These are phyloP conservation scores for Echium plantagineum DNA, from an alignment of 257 asterid species.

Conservation along the genomic window DNA sequence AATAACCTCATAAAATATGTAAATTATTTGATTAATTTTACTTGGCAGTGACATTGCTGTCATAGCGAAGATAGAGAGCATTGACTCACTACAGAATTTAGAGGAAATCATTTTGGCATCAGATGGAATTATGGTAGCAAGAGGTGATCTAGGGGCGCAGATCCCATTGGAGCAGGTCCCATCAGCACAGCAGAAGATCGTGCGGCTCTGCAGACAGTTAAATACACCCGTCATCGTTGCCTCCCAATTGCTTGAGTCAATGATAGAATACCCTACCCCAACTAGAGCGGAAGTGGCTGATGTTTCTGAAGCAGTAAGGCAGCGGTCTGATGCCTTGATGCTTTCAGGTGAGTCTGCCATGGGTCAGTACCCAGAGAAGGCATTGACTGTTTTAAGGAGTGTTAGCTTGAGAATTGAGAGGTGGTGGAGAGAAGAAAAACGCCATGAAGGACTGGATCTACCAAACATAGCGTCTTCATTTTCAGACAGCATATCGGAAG, in stretches of 20 bases:
- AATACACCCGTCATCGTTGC: constrained; percentile 95
- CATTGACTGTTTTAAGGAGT: constrained; percentile 82
- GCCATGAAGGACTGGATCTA: constrained; percentile 61
- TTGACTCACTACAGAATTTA: constrained; percentile 83
- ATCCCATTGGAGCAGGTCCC: constrained; percentile 98
- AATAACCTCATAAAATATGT: neutral
- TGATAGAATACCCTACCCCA: constrained; percentile 98
- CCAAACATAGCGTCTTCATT: constrained; percentile 77
- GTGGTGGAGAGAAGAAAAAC: constrained; percentile 97
- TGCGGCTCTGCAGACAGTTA: constrained; percentile 75
- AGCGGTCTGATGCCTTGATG: constrained; percentile 90
- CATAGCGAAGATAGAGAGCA: constrained; percentile 90
- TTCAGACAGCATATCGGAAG: constrained; percentile 81
- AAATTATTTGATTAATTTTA: neutral
- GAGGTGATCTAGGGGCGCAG: constrained; percentile 98
- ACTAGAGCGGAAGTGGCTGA: constrained; percentile 99
- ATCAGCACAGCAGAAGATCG: constrained; percentile 83
- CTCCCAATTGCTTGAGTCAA: constrained; percentile 91
- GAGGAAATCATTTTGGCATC: constrained; percentile 87
- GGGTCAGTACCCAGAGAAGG: constrained; percentile 98
- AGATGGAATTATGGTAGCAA: constrained; percentile 99
- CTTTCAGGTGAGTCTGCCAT: constrained; percentile 99
- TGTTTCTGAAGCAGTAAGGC: constrained; percentile 96
- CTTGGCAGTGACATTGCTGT: constrained; percentile 73
- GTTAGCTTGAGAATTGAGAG: constrained; percentile 92